A percentile compares a stretch with the other conserved stretches of the same genome.
These are phyloP conservation scores for Paramecium primaurelia DNA, from an alignment of 73 alveolate species.

Conservation along the genomic window DNA sequence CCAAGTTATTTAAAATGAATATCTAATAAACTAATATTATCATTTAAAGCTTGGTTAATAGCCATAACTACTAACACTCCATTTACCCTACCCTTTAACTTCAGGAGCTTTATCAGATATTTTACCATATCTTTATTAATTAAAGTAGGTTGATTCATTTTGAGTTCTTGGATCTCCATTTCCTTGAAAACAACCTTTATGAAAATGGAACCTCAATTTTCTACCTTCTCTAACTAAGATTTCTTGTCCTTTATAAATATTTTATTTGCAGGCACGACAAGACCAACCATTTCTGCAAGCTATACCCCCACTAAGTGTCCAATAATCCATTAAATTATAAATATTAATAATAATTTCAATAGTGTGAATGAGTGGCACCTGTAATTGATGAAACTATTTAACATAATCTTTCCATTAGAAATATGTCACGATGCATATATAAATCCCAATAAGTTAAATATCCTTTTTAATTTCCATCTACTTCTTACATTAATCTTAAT, in stretches of 20 bases:
- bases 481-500: neutral
- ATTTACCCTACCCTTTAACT: neutral
- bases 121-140: conserved; percentile 35
- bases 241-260: neutral
- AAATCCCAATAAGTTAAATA: conserved; percentile 40
- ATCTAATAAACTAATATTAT: neutral
- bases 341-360: neutral
- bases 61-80: conserved; percentile 29
- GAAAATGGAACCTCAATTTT: conserved; percentile 18
- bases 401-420: conserved; percentile 23
- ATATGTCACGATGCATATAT: conserved; percentile 37
- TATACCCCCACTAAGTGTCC: neutral
- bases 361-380: neutral
- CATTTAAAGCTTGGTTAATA: neutral
- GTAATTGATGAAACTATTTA: neutral
- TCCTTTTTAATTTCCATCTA: neutral
- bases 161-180: conserved; percentile 48
- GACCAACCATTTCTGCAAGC: conserved; percentile 51
- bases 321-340: neutral
- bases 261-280: conserved; percentile 25
- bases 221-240: neutral
- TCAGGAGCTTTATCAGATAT: neutral
- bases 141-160: neutral
- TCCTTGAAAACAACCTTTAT: conserved; percentile 29
- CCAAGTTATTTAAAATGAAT: neutral